Percentiles rank a stretch among this genome's conserved stretches.
Evolutionary conservation across 2,329 filamentous ascomycete genomes (phyloP).

Genomic region (Rhytidhysteron rufulum): DNA sequence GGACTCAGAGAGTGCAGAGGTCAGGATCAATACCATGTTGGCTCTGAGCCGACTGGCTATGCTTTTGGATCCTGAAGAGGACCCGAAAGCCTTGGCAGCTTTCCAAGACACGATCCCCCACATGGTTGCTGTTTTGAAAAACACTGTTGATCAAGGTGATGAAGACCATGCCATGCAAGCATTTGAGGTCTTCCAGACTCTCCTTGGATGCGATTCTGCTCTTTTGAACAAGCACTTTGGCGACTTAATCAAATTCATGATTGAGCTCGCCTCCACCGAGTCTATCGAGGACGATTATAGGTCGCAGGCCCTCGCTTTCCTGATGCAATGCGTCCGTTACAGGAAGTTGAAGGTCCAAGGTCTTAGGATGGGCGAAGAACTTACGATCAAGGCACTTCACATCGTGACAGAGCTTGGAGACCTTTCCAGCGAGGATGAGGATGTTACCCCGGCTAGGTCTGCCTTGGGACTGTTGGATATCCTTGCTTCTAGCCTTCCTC

Average conservation of each 20-base stretch:
- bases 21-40: conserved; percentile 90
- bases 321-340: conserved; percentile 88
- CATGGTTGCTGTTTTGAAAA: conserved; percentile 88
- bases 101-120: conserved; percentile 78
- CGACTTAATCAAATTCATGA: conserved; percentile 90
- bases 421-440: conserved; percentile 69
- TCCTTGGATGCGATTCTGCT: conserved; percentile 83
- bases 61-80: conserved; percentile 83
- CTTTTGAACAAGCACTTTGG: conserved; percentile 82
- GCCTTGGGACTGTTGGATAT: conserved; percentile 86
- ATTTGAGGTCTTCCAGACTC: conserved; percentile 95
- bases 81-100: conserved; percentile 65
- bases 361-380: conserved; percentile 78
- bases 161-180: conserved; percentile 86
- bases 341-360: conserved; percentile 94
- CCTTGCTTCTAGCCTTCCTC: conserved; percentile 81
- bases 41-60: conserved; percentile 84
- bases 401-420: conserved; percentile 87
- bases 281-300: conserved; percentile 79
- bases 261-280: conserved; percentile 74
- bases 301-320: conserved; percentile 85
- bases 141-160: conserved; percentile 71
- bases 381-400: conserved; percentile 83
- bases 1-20: conserved; percentile 85
- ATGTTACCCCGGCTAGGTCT: conserved; percentile 78